Percentiles rank a stretch among this genome's conserved stretches.
phyloP scores from a whole-genome alignment of 176 grass and related monocot species.

The sorghum (Sorghum bicolor) region DNA sequence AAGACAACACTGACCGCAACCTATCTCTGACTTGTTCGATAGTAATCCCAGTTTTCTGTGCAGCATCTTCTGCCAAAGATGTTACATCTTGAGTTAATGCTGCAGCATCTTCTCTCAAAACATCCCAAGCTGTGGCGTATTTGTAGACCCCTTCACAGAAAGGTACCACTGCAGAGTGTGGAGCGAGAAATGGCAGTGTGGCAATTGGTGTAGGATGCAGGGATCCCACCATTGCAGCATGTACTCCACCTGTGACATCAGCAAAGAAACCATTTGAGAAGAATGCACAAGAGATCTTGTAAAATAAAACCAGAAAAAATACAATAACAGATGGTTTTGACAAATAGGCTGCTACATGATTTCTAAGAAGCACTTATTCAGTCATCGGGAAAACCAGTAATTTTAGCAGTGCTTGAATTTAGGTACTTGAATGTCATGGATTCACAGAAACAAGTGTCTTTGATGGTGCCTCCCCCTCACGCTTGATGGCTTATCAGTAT shows the following conservation, averaged over 20 bases:
- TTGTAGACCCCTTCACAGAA: constrained; percentile 88
- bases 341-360: not conserved
- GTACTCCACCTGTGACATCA: constrained; percentile 69
- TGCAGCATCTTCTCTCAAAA: constrained; percentile 74
- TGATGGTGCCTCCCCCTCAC: not conserved
- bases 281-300: not conserved
- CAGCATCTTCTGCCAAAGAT: constrained; percentile 32
- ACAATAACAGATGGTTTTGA: not conserved
- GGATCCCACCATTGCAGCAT: constrained; percentile 97
- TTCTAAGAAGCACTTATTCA: not conserved
- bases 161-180: constrained; percentile 87
- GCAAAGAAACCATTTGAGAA: constrained; percentile 17
- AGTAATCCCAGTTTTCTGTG: constrained; percentile 36
- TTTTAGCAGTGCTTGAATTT: not conserved
- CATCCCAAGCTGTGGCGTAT: constrained; percentile 85
- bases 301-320: not conserved
- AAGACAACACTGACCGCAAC: constrained; percentile 72
- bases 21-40: constrained; percentile 78
- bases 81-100: constrained; percentile 41
- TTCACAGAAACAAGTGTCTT: not conserved
- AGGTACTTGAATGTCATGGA: not conserved
- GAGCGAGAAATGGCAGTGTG: constrained; percentile 92
- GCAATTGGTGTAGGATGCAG: constrained; percentile 90
- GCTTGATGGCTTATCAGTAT: not conserved
- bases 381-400: not conserved